Base-by-base conservation (phyloP, 2,329 filamentous ascomycete genomes). In the Hypoxylon sp. region DNA sequence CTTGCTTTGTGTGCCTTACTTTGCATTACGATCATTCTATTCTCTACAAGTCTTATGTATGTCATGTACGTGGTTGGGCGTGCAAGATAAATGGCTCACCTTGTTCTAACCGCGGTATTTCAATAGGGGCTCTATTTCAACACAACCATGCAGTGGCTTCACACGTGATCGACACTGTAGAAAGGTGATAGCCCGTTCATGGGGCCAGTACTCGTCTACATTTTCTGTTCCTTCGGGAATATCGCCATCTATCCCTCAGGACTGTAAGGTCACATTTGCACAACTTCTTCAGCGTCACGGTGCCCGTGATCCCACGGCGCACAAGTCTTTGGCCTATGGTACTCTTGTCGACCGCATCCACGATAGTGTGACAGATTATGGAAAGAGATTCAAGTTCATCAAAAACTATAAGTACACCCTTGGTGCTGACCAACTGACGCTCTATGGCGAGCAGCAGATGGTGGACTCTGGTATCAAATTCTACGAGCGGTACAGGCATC, bases 191-290 rank as follows among this genome's bases (percentile, higher is more conserved):
- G 88, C 89, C 1, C 91, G 89, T 72, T 86, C 84, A 61, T 97
- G 93, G 93, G 94, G 94, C 62, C 93, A 95, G 78, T 97, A 97
- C 79, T 92, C 93, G 17, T 93, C 94, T 1, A 97, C 89, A 81
- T 97, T 92, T 80, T 86, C 90, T 0, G 90, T 94, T 0, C 86
- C 89, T 6, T 93, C 91, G 0, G 83, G 87, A 2, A 87, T 93
- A 55, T 82, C 88, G 15, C 73, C 84, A 6, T 82, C 83, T 6
- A 81, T 91, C 0, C 94, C 93, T 0, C 72, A 82, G 0, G 84
- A 83, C n/a, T 98, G 94, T 80, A 82, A 87, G 11, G 82, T 95
- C 73, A 95, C 90, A 2, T 95, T 97, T 79, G 94, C 87, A 0
- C 92, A 94, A 75, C 83, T 94, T 24, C 86, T 98, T 52, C 94